A percentile compares a stretch with the other conserved stretches of the same genome.
These are phyloP conservation scores for Thalassia testudinum DNA, from an alignment of 116 monocot genomes.

Conservation along the genomic window DNA sequence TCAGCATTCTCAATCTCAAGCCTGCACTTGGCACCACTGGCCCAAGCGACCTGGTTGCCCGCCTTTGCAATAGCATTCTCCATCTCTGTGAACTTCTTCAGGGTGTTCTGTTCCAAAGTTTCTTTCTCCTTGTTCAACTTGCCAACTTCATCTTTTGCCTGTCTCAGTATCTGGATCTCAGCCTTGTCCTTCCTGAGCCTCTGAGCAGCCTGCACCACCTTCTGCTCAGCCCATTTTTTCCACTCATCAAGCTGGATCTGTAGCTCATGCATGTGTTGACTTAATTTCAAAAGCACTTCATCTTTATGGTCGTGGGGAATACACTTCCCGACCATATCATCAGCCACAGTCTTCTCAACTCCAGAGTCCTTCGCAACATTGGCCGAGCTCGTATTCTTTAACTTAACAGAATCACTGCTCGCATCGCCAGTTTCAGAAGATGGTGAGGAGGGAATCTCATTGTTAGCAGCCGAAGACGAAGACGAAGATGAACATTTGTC, in stretches of 20 bases:
- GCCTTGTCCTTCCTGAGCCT: conserved; percentile 54
- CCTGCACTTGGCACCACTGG: conserved; percentile 23
- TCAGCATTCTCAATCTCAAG: conserved; percentile 52
- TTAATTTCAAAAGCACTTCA: conserved; percentile 36
- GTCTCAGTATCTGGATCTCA: conserved; percentile 54
- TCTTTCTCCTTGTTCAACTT: conserved; percentile 58
- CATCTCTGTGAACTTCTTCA: conserved; percentile 70
- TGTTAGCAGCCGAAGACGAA: conserved; percentile 34
- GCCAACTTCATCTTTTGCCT: conserved; percentile 48
- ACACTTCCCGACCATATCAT: conserved; percentile 19
- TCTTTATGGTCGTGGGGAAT: conserved; percentile 39
- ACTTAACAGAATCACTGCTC: not conserved
- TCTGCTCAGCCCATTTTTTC: conserved; percentile 77
- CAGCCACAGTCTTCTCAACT: conserved; percentile 8
- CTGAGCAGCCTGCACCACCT: conserved; percentile 65
- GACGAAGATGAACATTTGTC: conserved; percentile 7
- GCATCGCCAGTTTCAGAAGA: conserved; percentile 12
- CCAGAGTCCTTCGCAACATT: conserved; percentile 5
- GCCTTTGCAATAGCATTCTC: conserved; percentile 57
- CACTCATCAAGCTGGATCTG: conserved; percentile 53
- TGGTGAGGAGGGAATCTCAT: conserved; percentile 47
- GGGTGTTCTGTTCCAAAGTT: conserved; percentile 47
- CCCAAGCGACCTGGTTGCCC: conserved; percentile 28
- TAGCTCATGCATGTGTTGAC: conserved; percentile 26
- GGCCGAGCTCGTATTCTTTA: not conserved